A percentile compares a stretch with the other conserved stretches of the same genome.
phyloP scores from a whole-genome alignment of 208 protist genomes.

The Phytomonas sp. region DNA sequence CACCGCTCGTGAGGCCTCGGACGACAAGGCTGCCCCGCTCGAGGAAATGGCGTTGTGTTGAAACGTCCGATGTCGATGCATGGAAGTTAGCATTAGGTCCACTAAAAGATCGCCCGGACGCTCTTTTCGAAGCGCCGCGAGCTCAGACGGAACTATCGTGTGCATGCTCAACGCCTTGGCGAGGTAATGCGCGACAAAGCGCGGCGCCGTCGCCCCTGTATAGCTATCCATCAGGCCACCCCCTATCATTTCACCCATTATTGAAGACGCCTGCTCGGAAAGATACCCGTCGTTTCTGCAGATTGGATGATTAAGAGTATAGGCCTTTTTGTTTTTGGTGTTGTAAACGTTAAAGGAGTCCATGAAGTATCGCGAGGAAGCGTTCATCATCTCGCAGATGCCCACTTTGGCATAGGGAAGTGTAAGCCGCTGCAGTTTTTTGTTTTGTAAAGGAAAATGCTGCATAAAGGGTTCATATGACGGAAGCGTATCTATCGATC shows the following conservation, averaged over 20 bases:
- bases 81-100: slow-evolving; percentile 34
- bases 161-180: slow-evolving; percentile 51
- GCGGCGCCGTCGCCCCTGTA: slow-evolving; percentile 33
- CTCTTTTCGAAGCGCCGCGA: slow-evolving; percentile 37
- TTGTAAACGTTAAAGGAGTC: slow-evolving; percentile 68
- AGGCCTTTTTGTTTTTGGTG: slow-evolving; percentile 33
- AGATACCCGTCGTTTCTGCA: background rate
- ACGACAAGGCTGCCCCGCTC: background rate
- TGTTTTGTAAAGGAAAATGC: slow-evolving; percentile 65
- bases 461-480: slow-evolving; percentile 18
- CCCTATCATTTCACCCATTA: slow-evolving; percentile 50
- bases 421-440: slow-evolving; percentile 53
- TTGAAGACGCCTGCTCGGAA: slow-evolving; percentile 3
- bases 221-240: slow-evolving; percentile 72
- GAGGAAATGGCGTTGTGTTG: background rate
- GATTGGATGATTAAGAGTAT: slow-evolving; percentile 3
- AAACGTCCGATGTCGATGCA: slow-evolving; percentile 16
- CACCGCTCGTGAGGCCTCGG: background rate
- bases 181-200: slow-evolving; percentile 45
- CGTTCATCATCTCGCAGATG: slow-evolving; percentile 78
- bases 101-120: slow-evolving; percentile 45
- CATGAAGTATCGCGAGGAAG: slow-evolving; percentile 32
- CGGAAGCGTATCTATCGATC: background rate
- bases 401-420: slow-evolving; percentile 61
- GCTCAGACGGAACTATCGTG: slow-evolving; percentile 32